Percentiles rank a stretch among this genome's conserved stretches.
These are phyloP conservation scores for Clarireedia homoeocarpa DNA, from an alignment of 2,329 filamentous ascomycete species.

Conservation along the genomic window DNA sequence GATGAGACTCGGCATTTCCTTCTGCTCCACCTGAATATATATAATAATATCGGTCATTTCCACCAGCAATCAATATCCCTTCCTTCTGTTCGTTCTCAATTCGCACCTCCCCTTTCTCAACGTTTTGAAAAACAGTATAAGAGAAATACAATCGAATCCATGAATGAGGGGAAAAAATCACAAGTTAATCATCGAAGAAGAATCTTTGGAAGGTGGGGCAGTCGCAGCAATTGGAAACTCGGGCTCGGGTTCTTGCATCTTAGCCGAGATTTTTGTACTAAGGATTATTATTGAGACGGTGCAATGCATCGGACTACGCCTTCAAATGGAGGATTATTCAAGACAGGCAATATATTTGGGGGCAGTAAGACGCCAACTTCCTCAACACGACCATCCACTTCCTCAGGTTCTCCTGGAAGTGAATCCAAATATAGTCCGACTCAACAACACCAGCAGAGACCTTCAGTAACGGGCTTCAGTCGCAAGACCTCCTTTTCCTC, in stretches of 20 bases:
- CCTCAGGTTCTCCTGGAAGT: slow-evolving; percentile 18
- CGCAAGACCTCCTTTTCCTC: slow-evolving; percentile 46
- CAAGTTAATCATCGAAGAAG: neutral
- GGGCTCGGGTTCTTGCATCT: neutral
- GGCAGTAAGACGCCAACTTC: slow-evolving; percentile 23
- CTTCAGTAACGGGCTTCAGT: slow-evolving; percentile 41
- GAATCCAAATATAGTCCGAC: slow-evolving; percentile 15
- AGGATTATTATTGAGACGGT: neutral
- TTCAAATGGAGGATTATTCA: slow-evolving; percentile 15
- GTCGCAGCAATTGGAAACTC: neutral
- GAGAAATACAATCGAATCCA: no score
- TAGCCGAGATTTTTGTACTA: slow-evolving; percentile 7
- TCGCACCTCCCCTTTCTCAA: no score
- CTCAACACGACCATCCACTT: slow-evolving; percentile 23
- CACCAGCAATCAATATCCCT: neutral
- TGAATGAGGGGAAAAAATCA: neutral
- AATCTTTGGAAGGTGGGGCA: neutral
- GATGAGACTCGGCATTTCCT: slow-evolving; percentile 3
- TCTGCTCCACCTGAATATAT: slow-evolving; percentile 4
- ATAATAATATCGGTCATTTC: slow-evolving; percentile 5
- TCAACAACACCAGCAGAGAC: slow-evolving; percentile 7
- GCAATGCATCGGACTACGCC: slow-evolving; percentile 14
- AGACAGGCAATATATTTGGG: slow-evolving; percentile 18
- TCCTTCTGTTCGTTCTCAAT: neutral
- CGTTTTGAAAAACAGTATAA: no score